A percentile compares a stretch with the other conserved stretches of the same genome.
Conservation (phyloP, 2,329 filamentous ascomycete genomes). For the Beauveria medogensis region DNA sequence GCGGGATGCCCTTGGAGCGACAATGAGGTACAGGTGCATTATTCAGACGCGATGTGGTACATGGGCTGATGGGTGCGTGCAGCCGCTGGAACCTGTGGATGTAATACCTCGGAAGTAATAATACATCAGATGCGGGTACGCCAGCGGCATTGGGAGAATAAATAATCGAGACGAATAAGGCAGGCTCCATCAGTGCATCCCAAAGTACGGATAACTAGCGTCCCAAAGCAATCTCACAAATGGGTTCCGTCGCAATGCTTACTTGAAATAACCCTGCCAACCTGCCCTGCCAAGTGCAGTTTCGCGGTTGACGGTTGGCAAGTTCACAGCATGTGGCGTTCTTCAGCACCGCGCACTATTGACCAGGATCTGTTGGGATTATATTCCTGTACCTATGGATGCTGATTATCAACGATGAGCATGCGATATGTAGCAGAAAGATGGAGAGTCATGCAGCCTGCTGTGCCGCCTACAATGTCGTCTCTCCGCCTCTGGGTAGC, state of each 20-base stretch:
- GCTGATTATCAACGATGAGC: neutral
- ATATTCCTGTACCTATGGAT: too few relatives aligned
- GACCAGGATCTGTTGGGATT: neutral
- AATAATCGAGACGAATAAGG: too few relatives aligned
- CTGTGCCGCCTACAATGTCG: neutral
- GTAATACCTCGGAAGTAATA: neutral
- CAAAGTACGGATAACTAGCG: too few relatives aligned
- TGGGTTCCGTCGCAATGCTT: too few relatives aligned
- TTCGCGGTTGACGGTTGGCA: too few relatives aligned
- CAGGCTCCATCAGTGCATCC: too few relatives aligned
- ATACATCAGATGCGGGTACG: conserved; percentile 1
- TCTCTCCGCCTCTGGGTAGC: neutral
- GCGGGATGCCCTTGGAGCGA: neutral
- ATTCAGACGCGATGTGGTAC: neutral
- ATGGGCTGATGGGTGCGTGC: neutral
- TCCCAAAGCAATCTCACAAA: too few relatives aligned
- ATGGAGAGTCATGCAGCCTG: neutral
- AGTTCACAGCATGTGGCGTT: too few relatives aligned
- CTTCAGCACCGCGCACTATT: too few relatives aligned
- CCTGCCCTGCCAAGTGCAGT: too few relatives aligned
- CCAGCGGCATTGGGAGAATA: neutral
- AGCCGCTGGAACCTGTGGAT: neutral
- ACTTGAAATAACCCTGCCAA: too few relatives aligned
- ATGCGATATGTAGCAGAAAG: neutral
- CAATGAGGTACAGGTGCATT: neutral